A percentile compares a stretch with the other conserved stretches of the same genome.
These are phyloP conservation scores for Phaeolepiota aurea DNA, from an alignment of 768 basidiomycete species.

Conservation along the genomic window DNA sequence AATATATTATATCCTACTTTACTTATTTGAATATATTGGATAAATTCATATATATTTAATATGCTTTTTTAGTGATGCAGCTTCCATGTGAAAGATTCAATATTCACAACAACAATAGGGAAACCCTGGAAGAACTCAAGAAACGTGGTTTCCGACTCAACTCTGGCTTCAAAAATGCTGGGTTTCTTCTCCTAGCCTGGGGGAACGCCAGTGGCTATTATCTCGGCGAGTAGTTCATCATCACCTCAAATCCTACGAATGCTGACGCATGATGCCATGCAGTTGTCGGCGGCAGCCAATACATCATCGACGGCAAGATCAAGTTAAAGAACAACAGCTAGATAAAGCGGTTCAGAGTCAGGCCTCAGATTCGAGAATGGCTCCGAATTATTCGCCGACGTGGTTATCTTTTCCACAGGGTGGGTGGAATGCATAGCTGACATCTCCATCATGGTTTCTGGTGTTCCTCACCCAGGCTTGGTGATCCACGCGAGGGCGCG, in stretches of 20 bases:
- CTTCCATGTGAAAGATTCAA: no score
- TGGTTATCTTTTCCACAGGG: conserved; percentile 56
- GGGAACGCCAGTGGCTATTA: conserved; percentile 57
- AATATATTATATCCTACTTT: no score
- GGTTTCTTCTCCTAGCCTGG: conserved; percentile 40
- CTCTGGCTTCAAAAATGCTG: conserved; percentile 41
- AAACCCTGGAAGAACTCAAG: conserved; percentile 43
- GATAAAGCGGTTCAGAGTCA: conserved; percentile 34
- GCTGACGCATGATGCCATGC: not conserved
- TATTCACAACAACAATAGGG: no score
- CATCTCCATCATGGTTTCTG: not conserved
- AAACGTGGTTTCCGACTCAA: conserved; percentile 50
- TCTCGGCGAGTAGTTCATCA: conserved; percentile 32
- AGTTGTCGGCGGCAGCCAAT: conserved; percentile 54
- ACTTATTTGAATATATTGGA: no score
- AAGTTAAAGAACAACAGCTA: conserved; percentile 56
- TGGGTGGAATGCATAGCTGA: conserved; percentile 10
- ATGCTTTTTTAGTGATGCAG: no score
- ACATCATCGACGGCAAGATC: conserved; percentile 61
- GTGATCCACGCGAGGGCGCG: conserved; percentile 31
- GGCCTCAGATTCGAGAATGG: conserved; percentile 43
- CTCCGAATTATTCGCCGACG: conserved; percentile 36
- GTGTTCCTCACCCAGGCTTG: conserved; percentile 30
- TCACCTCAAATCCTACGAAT: not conserved
- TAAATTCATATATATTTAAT: no score